A percentile compares a stretch with the other conserved stretches of the same genome.
These are phyloP conservation scores for Purpureocillium takamizusanense DNA, from an alignment of 2,329 filamentous ascomycete genomes.

Conservation along the genomic window DNA sequence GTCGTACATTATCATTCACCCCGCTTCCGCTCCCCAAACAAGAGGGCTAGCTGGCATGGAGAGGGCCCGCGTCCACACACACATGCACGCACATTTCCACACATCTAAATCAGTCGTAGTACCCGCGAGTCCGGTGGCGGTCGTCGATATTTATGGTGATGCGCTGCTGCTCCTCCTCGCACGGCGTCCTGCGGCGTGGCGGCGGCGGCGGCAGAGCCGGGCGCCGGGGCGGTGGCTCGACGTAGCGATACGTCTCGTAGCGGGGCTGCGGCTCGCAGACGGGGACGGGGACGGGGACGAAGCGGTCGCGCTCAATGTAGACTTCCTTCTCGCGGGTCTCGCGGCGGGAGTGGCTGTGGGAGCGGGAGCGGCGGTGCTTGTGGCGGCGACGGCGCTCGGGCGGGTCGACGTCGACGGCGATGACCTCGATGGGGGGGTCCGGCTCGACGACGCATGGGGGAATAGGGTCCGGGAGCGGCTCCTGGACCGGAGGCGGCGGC, in stretches of 20 bases:
- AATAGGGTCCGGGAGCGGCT: constrained; percentile 8
- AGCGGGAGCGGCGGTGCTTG: constrained; percentile 18
- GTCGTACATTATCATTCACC: too few species aligned
- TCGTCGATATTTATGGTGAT: constrained; percentile 22
- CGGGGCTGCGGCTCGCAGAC: constrained; percentile 27
- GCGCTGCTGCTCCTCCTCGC: constrained; percentile 16
- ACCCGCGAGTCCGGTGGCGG: constrained; percentile 20
- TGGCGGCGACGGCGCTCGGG: constrained; percentile 12
- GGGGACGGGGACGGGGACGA: constrained; percentile 34
- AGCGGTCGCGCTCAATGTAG: constrained; percentile 41
- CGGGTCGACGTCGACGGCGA: constrained; percentile 27
- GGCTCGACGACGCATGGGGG: too few species aligned
- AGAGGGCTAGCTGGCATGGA: too few species aligned
- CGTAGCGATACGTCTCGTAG: constrained; percentile 43
- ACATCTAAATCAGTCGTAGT: constrained; percentile 17
- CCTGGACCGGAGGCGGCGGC: constrained; percentile 9
- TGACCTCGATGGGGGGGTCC: constrained; percentile 26
- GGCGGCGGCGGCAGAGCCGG: constrained; percentile 16
- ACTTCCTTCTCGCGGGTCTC: constrained; percentile 32
- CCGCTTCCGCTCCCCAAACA: too few species aligned
- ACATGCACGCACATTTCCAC: too few species aligned
- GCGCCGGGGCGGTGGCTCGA: constrained; percentile 34
- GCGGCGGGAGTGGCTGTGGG: constrained; percentile 16
- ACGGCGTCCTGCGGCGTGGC: constrained; percentile 23
- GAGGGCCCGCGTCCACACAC: too few species aligned